Percentiles rank a stretch among this genome's conserved stretches.
phyloP scores from a whole-genome alignment of 2,329 filamentous ascomycete genomes.

The Parastagonospora avenae region DNA sequence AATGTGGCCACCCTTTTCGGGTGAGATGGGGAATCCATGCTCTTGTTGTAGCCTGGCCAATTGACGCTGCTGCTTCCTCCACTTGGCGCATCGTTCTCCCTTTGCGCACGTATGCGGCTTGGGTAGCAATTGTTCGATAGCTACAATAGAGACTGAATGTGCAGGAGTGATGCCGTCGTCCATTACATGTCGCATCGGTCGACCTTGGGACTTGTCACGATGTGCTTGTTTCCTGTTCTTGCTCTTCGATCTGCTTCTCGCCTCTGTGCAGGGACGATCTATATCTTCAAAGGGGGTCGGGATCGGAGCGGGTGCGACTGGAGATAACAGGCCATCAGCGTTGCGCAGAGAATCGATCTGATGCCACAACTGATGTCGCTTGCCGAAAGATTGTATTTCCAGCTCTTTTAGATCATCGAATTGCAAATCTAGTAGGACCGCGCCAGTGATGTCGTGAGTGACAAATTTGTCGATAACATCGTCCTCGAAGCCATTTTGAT shows the following conservation, averaged over 20 bases:
- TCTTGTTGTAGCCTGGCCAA: constrained; percentile 76
- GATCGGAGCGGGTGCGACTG: constrained; percentile 50
- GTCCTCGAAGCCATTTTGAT: constrained; percentile 78
- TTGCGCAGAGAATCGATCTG: constrained; percentile 72
- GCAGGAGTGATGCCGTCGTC: constrained; percentile 75
- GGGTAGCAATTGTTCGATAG: constrained; percentile 86
- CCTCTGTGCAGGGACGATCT: constrained; percentile 51
- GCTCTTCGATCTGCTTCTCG: constrained; percentile 42
- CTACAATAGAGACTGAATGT: constrained; percentile 88
- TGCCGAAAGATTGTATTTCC: constrained; percentile 79
- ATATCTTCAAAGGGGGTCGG: constrained; percentile 57
- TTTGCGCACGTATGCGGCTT: constrained; percentile 85
- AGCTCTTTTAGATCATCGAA: constrained; percentile 86
- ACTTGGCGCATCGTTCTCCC: constrained; percentile 84
- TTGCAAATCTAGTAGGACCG: constrained; percentile 86
- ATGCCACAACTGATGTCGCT: constrained; percentile 79
- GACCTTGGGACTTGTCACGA: constrained; percentile 41
- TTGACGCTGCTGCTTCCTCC: constrained; percentile 77
- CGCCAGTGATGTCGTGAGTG: constrained; percentile 88
- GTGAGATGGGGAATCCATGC: constrained; percentile 67
- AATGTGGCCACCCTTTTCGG: constrained; percentile 69
- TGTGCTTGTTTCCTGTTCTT: constrained; percentile 39
- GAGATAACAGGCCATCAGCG: constrained; percentile 47
- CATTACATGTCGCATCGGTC: constrained; percentile 44
- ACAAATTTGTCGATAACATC: constrained; percentile 82